Base-by-base conservation (phyloP, 2,329 filamentous ascomycete genomes). In the Geosmithia flava region DNA sequence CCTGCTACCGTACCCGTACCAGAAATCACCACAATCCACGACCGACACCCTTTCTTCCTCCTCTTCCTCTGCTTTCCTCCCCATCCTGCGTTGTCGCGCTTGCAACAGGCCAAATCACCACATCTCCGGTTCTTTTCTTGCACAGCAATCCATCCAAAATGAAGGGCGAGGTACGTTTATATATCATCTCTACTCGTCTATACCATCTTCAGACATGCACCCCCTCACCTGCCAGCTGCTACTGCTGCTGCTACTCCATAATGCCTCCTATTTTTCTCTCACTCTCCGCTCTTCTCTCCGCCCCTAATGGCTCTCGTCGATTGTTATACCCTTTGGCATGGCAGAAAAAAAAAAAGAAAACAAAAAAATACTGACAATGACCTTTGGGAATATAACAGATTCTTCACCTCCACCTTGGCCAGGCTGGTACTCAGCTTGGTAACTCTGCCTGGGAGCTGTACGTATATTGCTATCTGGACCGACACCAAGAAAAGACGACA, bases 361-460 rank as follows among this genome's bases (percentile, higher is more conserved):
- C 7, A 33, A 27, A 37, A 17, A 43, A 44, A 17, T 33, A 49
- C 50, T 49, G 33, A 51, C 46, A 41, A 48, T 17, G 17, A n/a
- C n/a, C n/a, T n/a, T n/a, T 19, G 42, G 33, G 49, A 20, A 8
- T 40, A 49, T 40, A 49, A 48, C 53, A 80, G 77, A 74, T 81
- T 67, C 71, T 80, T 68, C 77, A 81, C 68, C 68, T 81, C 62
- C 77, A 81, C 63, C 65, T 80, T 59, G 77, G 77, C 65, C 77
- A 85, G 74, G 81, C 82, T 69, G 82, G 81, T 69, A 78, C 74
- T 62, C 81, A 85, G 77, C 79, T 85, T 54, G 82, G 81, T 62
- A 84, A 84, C 74, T 82, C 79, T 63, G 81, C 82, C 58, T 85
- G 81, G 81, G 81, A 85, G 69, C 80, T 85, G 81, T 85, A 76